Conservation (phyloP, 2,329 filamentous ascomycete species). For the Fusarium udum region DNA sequence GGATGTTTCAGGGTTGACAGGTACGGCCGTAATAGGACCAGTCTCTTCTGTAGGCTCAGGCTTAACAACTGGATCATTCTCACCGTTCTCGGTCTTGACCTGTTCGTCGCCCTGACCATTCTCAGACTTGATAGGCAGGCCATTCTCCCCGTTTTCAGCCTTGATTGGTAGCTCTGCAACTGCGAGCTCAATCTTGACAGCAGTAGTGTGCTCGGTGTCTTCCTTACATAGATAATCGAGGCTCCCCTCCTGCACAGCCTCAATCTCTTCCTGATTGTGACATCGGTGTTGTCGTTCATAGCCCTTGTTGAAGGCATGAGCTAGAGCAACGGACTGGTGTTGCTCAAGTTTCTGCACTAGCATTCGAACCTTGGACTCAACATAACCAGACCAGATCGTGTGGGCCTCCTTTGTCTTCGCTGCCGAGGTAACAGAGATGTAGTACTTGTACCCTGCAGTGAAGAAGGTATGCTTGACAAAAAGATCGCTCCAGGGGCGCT, state of each 20-base stretch:
- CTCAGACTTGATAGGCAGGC: slow-evolving; percentile 50
- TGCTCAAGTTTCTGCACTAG: slow-evolving; percentile 85
- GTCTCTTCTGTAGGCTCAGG: slow-evolving; percentile 44
- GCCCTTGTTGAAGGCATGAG: slow-evolving; percentile 92
- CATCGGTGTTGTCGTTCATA: slow-evolving; percentile 84
- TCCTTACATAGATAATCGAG: slow-evolving; percentile 56
- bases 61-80: slow-evolving; percentile 31
- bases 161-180: slow-evolving; percentile 52
- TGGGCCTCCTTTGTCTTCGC: slow-evolving; percentile 86
- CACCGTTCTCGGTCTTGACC: slow-evolving; percentile 52
- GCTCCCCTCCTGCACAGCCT: slow-evolving; percentile 64
- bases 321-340: slow-evolving; percentile 80
- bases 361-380: slow-evolving; percentile 91
- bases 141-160: slow-evolving; percentile 54
- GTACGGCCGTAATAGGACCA: slow-evolving; percentile 33
- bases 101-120: slow-evolving; percentile 43
- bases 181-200: slow-evolving; percentile 23
- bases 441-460: slow-evolving; percentile 92
- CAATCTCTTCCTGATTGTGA: slow-evolving; percentile 62
- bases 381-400: slow-evolving; percentile 87
- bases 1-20: slow-evolving; percentile 14
- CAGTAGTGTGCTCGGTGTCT: slow-evolving; percentile 51
- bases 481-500: slow-evolving; percentile 83
- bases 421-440: slow-evolving; percentile 85
- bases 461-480: slow-evolving; percentile 95